A percentile compares a stretch with the other conserved stretches of the same genome.
These are phyloP conservation scores for Chaetoceros tenuissimus DNA, from an alignment of 108 stramenopile species.

Conservation along the genomic window DNA sequence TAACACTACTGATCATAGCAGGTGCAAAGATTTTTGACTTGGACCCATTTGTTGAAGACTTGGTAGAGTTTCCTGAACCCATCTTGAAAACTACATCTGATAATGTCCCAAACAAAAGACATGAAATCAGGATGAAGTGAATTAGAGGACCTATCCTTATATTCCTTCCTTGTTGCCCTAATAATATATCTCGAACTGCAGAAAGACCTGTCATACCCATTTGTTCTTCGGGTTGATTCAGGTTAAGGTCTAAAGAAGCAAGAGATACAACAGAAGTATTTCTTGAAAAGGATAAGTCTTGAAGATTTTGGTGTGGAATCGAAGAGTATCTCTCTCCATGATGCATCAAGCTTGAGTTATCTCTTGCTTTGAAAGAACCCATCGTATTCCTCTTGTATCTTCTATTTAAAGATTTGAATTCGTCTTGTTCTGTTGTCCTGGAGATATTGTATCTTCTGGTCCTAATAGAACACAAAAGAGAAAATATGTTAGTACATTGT, in stretches of 20 bases:
- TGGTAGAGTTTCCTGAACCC: background rate
- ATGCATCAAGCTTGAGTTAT: too few species aligned
- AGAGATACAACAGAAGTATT: background rate
- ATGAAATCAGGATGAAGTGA: background rate
- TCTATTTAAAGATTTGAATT: too few species aligned
- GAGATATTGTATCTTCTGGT: too few species aligned
- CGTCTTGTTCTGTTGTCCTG: too few species aligned
- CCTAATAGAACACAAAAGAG: too few species aligned
- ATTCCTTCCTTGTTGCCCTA: background rate
- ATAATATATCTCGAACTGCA: background rate
- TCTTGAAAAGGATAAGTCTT: too few species aligned
- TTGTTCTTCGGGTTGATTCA: background rate
- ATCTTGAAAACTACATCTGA: background rate
- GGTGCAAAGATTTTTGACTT: constrained; percentile 11
- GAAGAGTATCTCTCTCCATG: too few species aligned
- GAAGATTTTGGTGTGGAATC: too few species aligned
- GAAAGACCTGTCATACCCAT: background rate
- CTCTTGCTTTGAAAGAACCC: too few species aligned
- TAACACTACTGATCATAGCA: constrained; percentile 38
- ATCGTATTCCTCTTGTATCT: too few species aligned
- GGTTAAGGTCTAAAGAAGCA: background rate
- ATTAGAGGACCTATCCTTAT: background rate
- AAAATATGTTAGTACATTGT: too few species aligned
- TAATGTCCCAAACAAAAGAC: background rate
- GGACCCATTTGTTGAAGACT: background rate